Conservation (phyloP, 345 rosid species). For the Pelargonium nanum region DNA sequence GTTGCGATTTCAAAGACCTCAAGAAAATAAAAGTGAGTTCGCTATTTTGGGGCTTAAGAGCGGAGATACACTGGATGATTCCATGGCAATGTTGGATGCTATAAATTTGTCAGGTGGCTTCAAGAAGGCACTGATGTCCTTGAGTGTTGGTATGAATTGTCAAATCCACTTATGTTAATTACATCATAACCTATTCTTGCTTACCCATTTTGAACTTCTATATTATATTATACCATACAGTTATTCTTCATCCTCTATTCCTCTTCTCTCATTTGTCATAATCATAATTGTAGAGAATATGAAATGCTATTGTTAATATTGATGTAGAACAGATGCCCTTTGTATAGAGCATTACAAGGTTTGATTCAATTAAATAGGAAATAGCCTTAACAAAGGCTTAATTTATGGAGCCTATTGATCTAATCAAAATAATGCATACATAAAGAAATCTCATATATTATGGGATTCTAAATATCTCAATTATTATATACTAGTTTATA, state of each 20-base stretch:
- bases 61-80: constrained; percentile 78
- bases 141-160: constrained; percentile 58
- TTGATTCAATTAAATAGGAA: constrained; percentile 3
- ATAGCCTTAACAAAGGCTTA: background rate
- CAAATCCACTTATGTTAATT: constrained; percentile 6
- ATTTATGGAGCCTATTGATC: too few relatives aligned
- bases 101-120: constrained; percentile 53
- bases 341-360: background rate
- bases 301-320: background rate
- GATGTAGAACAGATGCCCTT: too few relatives aligned
- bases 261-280: background rate
- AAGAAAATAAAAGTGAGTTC: constrained; percentile 42
- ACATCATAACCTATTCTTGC: background rate
- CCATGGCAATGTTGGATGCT: constrained; percentile 71
- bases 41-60: constrained; percentile 52
- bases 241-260: background rate
- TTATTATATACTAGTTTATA: too few relatives aligned
- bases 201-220: too few relatives aligned
- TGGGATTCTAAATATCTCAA: too few relatives aligned
- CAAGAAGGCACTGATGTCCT: constrained; percentile 68
- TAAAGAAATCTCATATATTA: too few relatives aligned
- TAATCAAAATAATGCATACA: too few relatives aligned
- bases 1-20: constrained; percentile 66
- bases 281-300: background rate
- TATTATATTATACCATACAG: background rate